Evolutionary conservation across 1,139 yeast species (phyloP).

Genomic region (Magnusiomyces sp.): DNA sequence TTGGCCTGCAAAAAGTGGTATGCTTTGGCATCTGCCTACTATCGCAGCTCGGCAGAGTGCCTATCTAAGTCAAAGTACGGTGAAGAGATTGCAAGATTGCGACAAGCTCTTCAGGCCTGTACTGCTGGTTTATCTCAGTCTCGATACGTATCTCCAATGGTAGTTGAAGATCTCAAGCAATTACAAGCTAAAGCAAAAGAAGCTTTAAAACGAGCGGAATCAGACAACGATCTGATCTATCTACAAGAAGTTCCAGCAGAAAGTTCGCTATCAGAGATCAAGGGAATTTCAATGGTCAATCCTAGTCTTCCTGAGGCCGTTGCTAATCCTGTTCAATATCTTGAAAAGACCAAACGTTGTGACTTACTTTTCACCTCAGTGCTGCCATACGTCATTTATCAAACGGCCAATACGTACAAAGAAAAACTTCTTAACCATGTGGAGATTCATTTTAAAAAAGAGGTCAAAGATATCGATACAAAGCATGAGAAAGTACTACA

Average conservation of each 20-base stretch:
- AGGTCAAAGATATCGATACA: slow-evolving; percentile 44
- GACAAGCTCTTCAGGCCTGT: slow-evolving; percentile 36
- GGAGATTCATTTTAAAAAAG: slow-evolving; percentile 42
- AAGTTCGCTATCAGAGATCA: slow-evolving; percentile 37
- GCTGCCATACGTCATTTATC: slow-evolving; percentile 59
- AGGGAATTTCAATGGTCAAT: slow-evolving; percentile 46
- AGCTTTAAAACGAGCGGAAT: slow-evolving; percentile 49
- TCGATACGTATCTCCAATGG: slow-evolving; percentile 38
- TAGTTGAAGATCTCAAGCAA: slow-evolving; percentile 42
- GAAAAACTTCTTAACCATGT: slow-evolving; percentile 57
- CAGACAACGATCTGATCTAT: slow-evolving; percentile 76
- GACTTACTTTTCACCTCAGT: slow-evolving; percentile 44
- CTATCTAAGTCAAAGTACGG: slow-evolving; percentile 53
- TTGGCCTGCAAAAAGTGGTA: slow-evolving; percentile 50
- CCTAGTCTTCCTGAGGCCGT: slow-evolving; percentile 38
- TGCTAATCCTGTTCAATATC: slow-evolving; percentile 11
- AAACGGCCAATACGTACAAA: slow-evolving; percentile 57
- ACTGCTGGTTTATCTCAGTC: slow-evolving; percentile 16
- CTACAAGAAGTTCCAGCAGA: slow-evolving; percentile 52
- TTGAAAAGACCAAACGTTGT: slow-evolving; percentile 16
- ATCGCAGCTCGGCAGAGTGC: slow-evolving; percentile 46
- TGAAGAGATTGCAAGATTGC: slow-evolving; percentile 54
- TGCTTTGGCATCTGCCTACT: slow-evolving; percentile 63
- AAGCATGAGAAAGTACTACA: slow-evolving; percentile 35
- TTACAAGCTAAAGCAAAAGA: slow-evolving; percentile 40